Evolutionary conservation across 2,329 filamentous ascomycete genomes (phyloP).

Genomic region (Trematosphaeria pertusa): DNA sequence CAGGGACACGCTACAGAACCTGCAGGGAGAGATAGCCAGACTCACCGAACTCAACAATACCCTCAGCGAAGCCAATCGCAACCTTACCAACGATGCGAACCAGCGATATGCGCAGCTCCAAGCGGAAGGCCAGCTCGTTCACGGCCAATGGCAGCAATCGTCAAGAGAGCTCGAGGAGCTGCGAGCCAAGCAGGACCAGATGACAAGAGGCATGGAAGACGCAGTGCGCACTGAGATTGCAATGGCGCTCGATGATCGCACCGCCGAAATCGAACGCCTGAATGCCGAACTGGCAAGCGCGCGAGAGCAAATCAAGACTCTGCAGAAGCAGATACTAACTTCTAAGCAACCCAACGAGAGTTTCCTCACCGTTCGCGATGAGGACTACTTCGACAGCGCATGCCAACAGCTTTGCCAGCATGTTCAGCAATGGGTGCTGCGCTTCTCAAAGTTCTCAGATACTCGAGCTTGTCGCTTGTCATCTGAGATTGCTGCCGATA

Average conservation of each 20-base stretch:
- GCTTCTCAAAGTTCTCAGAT: constrained; percentile 98
- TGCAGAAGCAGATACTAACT: constrained; percentile 66
- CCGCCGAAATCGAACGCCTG: constrained; percentile 80
- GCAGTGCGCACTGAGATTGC: constrained; percentile 68
- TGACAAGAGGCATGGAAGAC: constrained; percentile 68
- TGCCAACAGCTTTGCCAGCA: constrained; percentile 96
- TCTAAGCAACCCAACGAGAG: constrained; percentile 67
- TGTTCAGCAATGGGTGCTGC: constrained; percentile 95
- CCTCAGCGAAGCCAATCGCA: constrained; percentile 77
- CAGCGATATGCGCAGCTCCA: constrained; percentile 73
- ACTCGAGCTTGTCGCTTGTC: constrained; percentile 85
- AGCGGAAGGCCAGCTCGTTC: constrained; percentile 64
- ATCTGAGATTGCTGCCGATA: constrained; percentile 76
- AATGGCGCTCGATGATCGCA: constrained; percentile 76
- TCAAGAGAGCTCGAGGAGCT: constrained; percentile 73
- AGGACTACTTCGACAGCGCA: constrained; percentile 93
- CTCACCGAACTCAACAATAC: constrained; percentile 84
- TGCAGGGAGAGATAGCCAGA: constrained; percentile 81
- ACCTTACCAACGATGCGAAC: constrained; percentile 77
- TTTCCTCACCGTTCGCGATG: constrained; percentile 81
- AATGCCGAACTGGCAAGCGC: constrained; percentile 79
- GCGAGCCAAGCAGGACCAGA: constrained; percentile 67
- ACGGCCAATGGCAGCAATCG: constrained; percentile 64
- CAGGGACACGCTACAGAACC: constrained; percentile 76
- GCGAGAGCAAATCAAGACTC: constrained; percentile 64